Evolutionary conservation across 768 basidiomycete species (phyloP).

Genomic region (Mycena alexandri): DNA sequence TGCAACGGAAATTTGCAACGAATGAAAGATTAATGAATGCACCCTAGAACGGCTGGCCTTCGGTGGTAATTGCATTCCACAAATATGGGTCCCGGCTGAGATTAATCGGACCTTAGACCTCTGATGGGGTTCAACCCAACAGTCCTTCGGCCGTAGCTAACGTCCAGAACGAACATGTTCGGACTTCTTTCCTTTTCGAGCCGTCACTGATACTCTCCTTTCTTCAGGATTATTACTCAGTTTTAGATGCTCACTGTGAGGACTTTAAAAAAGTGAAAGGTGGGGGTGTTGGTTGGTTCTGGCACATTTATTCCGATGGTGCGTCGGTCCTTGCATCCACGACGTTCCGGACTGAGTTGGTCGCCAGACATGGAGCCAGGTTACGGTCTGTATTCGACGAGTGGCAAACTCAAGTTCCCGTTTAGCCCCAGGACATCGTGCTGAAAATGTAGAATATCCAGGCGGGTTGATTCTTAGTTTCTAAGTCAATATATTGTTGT

Average conservation of each 20-base stretch:
- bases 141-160: constrained; percentile 70
- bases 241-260: constrained; percentile 74
- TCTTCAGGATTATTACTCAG: constrained; percentile 68
- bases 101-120: constrained; percentile 51
- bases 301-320: constrained; percentile 80
- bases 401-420: constrained; percentile 68
- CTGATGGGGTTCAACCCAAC: constrained; percentile 72
- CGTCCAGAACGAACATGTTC: constrained; percentile 71
- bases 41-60: constrained; percentile 83
- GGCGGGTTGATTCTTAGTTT: neutral
- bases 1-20: neutral
- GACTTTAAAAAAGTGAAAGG: constrained; percentile 69
- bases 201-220: constrained; percentile 1
- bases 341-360: constrained; percentile 1
- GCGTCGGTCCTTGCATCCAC: constrained; percentile 47
- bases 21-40: neutral
- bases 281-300: constrained; percentile 86
- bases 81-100: neutral
- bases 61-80: constrained; percentile 44
- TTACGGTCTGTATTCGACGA: constrained; percentile 72
- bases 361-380: constrained; percentile 60
- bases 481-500: neutral
- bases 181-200: constrained; percentile 28
- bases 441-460: constrained; percentile 44
- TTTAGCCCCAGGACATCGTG: constrained; percentile 76